These are phyloP conservation scores for Paecilomyces sp. DNA, from an alignment of 2,329 filamentous ascomycete species.

Conservation along the genomic window DNA sequence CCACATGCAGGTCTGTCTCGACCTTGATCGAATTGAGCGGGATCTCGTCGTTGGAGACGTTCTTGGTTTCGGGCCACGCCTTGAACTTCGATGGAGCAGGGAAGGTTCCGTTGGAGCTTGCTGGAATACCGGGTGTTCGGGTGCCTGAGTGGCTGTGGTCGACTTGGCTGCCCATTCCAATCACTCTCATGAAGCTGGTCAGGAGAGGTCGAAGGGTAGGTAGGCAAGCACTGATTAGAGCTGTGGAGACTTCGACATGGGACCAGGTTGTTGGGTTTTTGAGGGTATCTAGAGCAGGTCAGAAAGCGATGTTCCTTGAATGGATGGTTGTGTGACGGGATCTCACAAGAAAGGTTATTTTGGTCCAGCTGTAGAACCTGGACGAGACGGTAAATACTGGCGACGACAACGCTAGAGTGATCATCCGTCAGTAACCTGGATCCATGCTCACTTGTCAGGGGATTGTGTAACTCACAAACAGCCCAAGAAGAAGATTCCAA, in stretches of 20 bases:
- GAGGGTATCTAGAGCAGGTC: neutral
- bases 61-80: neutral
- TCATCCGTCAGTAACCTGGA: neutral
- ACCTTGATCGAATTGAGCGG: neutral
- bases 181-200: neutral
- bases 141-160: neutral
- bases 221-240: conserved; percentile 1
- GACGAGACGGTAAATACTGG: neutral
- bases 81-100: neutral
- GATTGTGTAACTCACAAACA: neutral
- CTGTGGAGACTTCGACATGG: neutral
- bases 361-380: neutral
- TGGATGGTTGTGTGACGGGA: no score
- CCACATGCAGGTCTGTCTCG: neutral
- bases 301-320: no score
- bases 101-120: neutral
- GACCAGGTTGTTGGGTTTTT: neutral
- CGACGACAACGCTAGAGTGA: neutral
- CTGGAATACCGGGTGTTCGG: neutral
- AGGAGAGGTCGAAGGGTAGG: conserved; percentile 1
- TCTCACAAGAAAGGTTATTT: conserved; percentile 1
- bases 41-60: neutral
- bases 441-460: neutral
- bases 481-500: neutral
- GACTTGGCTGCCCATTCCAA: neutral